Conservation (phyloP, 202 grass and related monocot genomes). For the Panicum virgatum region DNA sequence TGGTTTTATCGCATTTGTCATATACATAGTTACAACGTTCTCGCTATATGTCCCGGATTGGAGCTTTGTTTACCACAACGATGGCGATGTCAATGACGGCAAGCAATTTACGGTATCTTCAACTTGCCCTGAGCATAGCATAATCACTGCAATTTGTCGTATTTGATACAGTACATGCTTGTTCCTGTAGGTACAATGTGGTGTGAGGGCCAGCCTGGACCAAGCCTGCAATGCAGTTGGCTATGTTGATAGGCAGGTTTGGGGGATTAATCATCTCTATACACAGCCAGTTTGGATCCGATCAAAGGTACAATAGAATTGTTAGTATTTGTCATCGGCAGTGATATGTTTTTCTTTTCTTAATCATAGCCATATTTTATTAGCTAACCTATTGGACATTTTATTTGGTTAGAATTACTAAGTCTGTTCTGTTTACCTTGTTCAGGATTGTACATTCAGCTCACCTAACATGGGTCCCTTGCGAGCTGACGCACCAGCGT, state of each 20-base stretch:
- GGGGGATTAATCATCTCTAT: constrained; percentile 77
- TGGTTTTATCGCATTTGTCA: constrained; percentile 39
- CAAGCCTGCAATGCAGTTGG: constrained; percentile 78
- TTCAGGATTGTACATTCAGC: constrained; percentile 59
- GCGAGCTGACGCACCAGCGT: constrained; percentile 46
- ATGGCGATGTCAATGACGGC: constrained; percentile 54
- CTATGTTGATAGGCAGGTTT: constrained; percentile 62
- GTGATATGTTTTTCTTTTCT: neutral
- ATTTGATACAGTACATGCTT: constrained; percentile 25
- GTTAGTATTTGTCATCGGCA: constrained; percentile 23
- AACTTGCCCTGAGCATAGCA: neutral
- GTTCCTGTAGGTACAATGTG: constrained; percentile 51
- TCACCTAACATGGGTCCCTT: constrained; percentile 50
- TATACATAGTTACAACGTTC: constrained; percentile 64
- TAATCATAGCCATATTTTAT: neutral
- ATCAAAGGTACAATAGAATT: constrained; percentile 45
- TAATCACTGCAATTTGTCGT: neutral
- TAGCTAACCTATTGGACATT: neutral
- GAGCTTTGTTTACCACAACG: constrained; percentile 51
- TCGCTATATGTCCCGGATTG: constrained; percentile 56
- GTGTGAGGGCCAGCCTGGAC: constrained; percentile 58
- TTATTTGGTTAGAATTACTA: neutral
- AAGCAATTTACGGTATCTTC: constrained; percentile 50
- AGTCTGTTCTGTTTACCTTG: neutral
- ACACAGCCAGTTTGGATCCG: constrained; percentile 70